A percentile compares a stretch with the other conserved stretches of the same genome.
These are phyloP conservation scores for Penicillium frequentans DNA, from an alignment of 2,329 filamentous ascomycete genomes.

Conservation along the genomic window DNA sequence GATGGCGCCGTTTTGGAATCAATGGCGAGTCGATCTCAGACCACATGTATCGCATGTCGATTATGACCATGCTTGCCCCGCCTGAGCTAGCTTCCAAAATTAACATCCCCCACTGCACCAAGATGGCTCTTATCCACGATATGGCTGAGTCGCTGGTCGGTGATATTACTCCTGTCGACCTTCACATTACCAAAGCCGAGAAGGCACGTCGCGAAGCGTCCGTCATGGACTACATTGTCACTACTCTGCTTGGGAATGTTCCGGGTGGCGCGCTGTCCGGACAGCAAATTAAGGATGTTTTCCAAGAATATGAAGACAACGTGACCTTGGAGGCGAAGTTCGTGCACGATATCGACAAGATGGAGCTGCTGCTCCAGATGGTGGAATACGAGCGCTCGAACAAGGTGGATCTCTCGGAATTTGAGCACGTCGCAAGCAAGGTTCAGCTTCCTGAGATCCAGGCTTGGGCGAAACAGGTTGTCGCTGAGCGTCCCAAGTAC, in stretches of 20 bases:
- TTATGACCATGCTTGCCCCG: slow-evolving; percentile 91
- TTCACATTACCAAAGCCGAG: slow-evolving; percentile 74
- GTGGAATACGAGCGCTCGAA: slow-evolving; percentile 84
- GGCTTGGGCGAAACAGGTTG: slow-evolving; percentile 73
- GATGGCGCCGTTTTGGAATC: slow-evolving; percentile 89
- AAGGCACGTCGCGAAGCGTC: slow-evolving; percentile 83
- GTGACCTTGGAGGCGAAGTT: slow-evolving; percentile 81
- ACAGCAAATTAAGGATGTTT: slow-evolving; percentile 72
- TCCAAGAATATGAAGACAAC: slow-evolving; percentile 94
- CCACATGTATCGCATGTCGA: slow-evolving; percentile 99
- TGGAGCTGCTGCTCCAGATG: slow-evolving; percentile 94
- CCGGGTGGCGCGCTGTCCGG: slow-evolving; percentile 66
- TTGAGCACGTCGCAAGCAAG: slow-evolving; percentile 72
- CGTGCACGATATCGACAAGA: slow-evolving; percentile 96
- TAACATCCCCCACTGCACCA: slow-evolving; percentile 80
- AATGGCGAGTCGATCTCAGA: slow-evolving; percentile 87
- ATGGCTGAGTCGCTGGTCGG: slow-evolving; percentile 96
- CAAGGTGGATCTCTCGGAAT: slow-evolving; percentile 79
- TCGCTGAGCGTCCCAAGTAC: slow-evolving; percentile 68
- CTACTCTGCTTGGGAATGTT: slow-evolving; percentile 70
- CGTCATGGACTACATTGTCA: slow-evolving; percentile 89
- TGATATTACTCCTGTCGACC: slow-evolving; percentile 91
- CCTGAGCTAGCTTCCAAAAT: slow-evolving; percentile 68
- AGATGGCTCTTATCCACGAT: slow-evolving; percentile 95
- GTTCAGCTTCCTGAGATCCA: slow-evolving; percentile 76